phyloP scores from a whole-genome alignment of 495 filamentous ascomycete genomes.

The Neohortaea acidophila region DNA sequence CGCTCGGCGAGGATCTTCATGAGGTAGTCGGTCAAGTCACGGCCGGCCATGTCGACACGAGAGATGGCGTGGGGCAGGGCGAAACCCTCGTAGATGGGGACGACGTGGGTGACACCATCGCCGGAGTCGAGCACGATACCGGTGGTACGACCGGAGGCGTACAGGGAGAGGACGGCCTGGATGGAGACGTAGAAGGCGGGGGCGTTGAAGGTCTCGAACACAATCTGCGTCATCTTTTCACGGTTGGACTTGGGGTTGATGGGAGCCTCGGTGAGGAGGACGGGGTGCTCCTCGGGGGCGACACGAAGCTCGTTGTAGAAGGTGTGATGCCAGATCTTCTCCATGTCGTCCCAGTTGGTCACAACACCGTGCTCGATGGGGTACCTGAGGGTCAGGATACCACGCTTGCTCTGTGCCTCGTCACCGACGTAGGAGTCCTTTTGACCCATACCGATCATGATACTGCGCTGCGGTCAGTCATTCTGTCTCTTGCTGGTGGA shows the following conservation, averaged over 20 bases:
- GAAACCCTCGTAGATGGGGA: slow-evolving; percentile 99
- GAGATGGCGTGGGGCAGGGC: slow-evolving; percentile 98
- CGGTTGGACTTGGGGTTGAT: slow-evolving; percentile 99
- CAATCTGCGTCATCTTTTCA: slow-evolving; percentile 99
- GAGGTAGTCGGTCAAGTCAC: slow-evolving; percentile 98
- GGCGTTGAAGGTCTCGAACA: slow-evolving; percentile 99
- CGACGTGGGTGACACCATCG: slow-evolving; percentile 99
- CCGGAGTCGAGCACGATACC: slow-evolving; percentile 99
- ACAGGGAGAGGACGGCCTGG: slow-evolving; percentile 97
- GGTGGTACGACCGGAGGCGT: slow-evolving; percentile 99
- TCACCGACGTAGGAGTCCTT: slow-evolving; percentile 99
- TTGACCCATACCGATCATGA: slow-evolving; percentile 99
- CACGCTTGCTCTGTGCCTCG: slow-evolving; percentile 98
- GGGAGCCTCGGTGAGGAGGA: slow-evolving; percentile 94
- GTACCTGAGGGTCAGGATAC: slow-evolving; percentile 97
- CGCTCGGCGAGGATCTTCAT: slow-evolving; percentile 99
- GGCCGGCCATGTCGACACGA: slow-evolving; percentile 98
- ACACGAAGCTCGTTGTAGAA: slow-evolving; percentile 99
- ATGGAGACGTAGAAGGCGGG: slow-evolving; percentile 99
- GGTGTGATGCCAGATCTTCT: slow-evolving; percentile 99
- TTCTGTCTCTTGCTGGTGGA: slow-evolving; percentile 6
- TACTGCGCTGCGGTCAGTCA: slow-evolving; percentile 45
- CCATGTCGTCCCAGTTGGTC: slow-evolving; percentile 99
- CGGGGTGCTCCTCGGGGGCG: slow-evolving; percentile 98
- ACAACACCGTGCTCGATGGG: slow-evolving; percentile 99